Conservation (phyloP, 1,284 basidiomycete species). For the Gymnopus androsaceus region DNA sequence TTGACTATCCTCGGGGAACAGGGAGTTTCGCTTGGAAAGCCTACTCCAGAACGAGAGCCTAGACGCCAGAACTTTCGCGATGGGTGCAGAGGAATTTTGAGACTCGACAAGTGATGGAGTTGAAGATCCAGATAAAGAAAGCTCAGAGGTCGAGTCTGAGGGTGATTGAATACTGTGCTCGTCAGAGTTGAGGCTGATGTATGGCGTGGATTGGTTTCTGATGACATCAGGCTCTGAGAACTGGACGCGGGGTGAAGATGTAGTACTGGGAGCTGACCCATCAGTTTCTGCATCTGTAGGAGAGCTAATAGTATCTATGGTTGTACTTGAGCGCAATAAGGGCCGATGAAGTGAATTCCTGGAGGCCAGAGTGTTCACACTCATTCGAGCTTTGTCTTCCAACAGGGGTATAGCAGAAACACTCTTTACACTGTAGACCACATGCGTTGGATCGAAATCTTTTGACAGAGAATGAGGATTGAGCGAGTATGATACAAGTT, state of each 20-base stretch:
- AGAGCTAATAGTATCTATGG: constrained; percentile 25
- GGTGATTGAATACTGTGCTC: constrained; percentile 34
- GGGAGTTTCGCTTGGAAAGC: constrained; percentile 44
- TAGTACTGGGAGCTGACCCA: not conserved
- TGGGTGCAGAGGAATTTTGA: constrained; percentile 42
- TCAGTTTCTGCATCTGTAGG: constrained; percentile 12
- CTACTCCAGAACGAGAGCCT: constrained; percentile 75
- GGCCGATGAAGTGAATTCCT: constrained; percentile 47
- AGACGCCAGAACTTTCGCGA: constrained; percentile 62
- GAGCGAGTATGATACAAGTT: constrained; percentile 16
- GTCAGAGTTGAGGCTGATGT: constrained; percentile 22
- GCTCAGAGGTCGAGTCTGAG: constrained; percentile 52
- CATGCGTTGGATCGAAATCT: constrained; percentile 65
- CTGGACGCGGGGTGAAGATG: constrained; percentile 40
- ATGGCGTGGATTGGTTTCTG: constrained; percentile 26
- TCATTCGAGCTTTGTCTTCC: constrained; percentile 56
- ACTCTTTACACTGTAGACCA: constrained; percentile 65
- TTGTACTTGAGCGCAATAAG: constrained; percentile 42
- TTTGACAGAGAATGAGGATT: constrained; percentile 10
- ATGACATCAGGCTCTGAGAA: constrained; percentile 47
- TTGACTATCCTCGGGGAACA: constrained; percentile 16
- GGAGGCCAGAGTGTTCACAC: constrained; percentile 51
- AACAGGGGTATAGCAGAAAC: constrained; percentile 68
- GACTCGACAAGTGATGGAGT: constrained; percentile 55
- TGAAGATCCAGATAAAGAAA: constrained; percentile 42